Conservation (phyloP, 345 rosid species). For the Moricandia moricandioides region DNA sequence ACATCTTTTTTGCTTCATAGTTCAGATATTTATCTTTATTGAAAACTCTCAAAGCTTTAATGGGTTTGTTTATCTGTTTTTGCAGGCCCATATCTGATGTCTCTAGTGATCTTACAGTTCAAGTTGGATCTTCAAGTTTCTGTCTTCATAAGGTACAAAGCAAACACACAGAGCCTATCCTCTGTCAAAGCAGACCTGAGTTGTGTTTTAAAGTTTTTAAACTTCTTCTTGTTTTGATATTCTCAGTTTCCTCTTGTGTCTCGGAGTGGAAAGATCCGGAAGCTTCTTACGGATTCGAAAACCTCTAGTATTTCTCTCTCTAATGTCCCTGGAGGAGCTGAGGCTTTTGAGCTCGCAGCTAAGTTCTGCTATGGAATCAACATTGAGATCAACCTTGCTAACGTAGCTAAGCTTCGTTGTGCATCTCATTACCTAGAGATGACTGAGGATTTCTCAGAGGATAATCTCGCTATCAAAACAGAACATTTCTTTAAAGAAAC, state of each 20-base stretch:
- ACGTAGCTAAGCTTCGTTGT: conserved; percentile 69
- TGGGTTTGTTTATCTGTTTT: conserved; percentile 15
- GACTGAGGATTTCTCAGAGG: conserved; percentile 84
- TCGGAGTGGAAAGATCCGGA: conserved; percentile 81
- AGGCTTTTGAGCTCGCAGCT: conserved; percentile 90
- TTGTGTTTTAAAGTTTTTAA: background rate
- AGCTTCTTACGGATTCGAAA: conserved; percentile 62
- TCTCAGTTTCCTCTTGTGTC: conserved; percentile 92
- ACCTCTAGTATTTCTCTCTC: conserved; percentile 55
- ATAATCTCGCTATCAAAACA: conserved; percentile 62
- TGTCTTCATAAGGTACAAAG: conserved; percentile 82
- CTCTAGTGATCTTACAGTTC: conserved; percentile 84
- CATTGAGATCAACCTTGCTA: conserved; percentile 62
- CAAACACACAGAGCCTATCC: conserved; percentile 4
- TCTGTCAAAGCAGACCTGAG: conserved; percentile 12
- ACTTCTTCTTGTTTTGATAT: conserved; percentile 1
- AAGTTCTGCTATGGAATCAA: conserved; percentile 89
- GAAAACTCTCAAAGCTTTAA: conserved; percentile 1
- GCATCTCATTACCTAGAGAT: conserved; percentile 82
- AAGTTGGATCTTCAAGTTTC: conserved; percentile 82
- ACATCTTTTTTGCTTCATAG: conserved; percentile 6
- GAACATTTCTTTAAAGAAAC: conserved; percentile 64
- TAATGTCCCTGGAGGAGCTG: conserved; percentile 76
- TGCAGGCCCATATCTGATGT: conserved; percentile 97
- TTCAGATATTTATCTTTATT: conserved; percentile 12